phyloP scores from a whole-genome alignment of 2,329 filamentous ascomycete genomes.

The Apiospora marii region DNA sequence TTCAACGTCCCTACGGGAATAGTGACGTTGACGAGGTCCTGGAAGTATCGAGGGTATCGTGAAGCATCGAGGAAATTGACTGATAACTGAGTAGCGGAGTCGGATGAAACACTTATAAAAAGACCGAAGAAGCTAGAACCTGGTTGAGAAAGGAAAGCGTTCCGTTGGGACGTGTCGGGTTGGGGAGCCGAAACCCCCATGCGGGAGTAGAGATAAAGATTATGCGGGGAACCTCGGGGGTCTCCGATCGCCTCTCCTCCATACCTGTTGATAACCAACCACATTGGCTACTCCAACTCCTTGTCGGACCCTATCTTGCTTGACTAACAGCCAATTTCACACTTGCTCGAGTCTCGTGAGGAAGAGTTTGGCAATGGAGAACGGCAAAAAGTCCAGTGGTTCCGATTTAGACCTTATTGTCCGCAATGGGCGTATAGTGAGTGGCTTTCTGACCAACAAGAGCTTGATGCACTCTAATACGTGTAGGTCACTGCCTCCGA shows the following conservation, averaged over 20 bases:
- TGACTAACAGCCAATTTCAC: not conserved
- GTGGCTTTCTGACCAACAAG: not conserved
- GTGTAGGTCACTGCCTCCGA: conserved; percentile 49
- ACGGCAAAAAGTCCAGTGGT: not conserved
- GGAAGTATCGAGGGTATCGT: no score
- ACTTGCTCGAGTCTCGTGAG: no score
- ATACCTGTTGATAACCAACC: not conserved
- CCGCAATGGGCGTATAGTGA: not conserved
- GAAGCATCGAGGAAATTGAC: no score
- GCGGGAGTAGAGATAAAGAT: conserved; percentile 29
- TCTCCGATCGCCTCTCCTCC: not conserved
- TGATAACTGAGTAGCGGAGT: no score
- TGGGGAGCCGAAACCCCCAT: conserved; percentile 29
- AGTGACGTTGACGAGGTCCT: no score
- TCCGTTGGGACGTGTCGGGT: not conserved
- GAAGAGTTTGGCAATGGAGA: not conserved
- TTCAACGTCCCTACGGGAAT: no score
- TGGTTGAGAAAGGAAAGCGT: no score
- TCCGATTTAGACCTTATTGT: not conserved
- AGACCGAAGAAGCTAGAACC: no score
- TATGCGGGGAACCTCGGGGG: conserved; percentile 13
- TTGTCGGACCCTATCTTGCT: not conserved
- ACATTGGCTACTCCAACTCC: not conserved
- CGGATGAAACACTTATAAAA: no score
- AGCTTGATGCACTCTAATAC: not conserved